Evolutionary conservation across 2,329 filamentous ascomycete species (phyloP).

Genomic region (Neopestalotiopsis clavispora): DNA sequence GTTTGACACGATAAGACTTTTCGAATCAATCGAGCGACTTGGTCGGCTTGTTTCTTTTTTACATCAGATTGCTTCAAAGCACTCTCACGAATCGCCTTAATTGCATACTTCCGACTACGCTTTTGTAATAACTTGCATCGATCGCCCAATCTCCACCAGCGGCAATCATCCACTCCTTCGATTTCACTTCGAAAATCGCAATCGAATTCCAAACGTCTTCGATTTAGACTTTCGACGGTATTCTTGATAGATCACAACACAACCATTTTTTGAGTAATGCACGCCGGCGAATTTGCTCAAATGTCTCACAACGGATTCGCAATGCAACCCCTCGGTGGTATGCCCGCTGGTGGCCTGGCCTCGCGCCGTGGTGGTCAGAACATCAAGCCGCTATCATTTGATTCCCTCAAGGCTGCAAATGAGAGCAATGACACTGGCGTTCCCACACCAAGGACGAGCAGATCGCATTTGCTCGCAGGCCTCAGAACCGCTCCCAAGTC

Average conservation of each 20-base stretch:
- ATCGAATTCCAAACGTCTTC: conserved; percentile 12
- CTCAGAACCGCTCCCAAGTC: conserved; percentile 94
- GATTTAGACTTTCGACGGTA: conserved; percentile 20
- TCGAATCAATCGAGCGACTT: conserved; percentile 25
- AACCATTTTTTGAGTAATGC: conserved; percentile 61
- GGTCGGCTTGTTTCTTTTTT: conserved; percentile 27
- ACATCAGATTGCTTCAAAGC: conserved; percentile 24
- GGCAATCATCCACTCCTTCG: conserved; percentile 37
- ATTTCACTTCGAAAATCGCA: conserved; percentile 20
- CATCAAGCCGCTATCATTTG: conserved; percentile 88
- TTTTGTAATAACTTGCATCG: conserved; percentile 37
- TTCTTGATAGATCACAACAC: conserved; percentile 7
- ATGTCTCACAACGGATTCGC: conserved; percentile 90
- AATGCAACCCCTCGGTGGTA: conserved; percentile 72
- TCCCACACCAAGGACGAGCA: conserved; percentile 88
- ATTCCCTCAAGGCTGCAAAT: conserved; percentile 70
- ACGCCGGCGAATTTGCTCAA: conserved; percentile 99
- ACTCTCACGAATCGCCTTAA: conserved; percentile 16
- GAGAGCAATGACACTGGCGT: conserved; percentile 70
- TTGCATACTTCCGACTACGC: conserved; percentile 33
- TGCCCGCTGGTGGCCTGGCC: conserved; percentile 81
- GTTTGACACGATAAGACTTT: conserved; percentile 37
- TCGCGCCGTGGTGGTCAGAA: conserved; percentile 83
- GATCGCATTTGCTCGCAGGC: conserved; percentile 91
- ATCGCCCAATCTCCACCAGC: conserved; percentile 29